Percentiles rank a stretch among this genome's conserved stretches.
Evolutionary conservation across 352 stramenopile species (phyloP).

Genomic region (Thalassiosira livingstoniorum): DNA sequence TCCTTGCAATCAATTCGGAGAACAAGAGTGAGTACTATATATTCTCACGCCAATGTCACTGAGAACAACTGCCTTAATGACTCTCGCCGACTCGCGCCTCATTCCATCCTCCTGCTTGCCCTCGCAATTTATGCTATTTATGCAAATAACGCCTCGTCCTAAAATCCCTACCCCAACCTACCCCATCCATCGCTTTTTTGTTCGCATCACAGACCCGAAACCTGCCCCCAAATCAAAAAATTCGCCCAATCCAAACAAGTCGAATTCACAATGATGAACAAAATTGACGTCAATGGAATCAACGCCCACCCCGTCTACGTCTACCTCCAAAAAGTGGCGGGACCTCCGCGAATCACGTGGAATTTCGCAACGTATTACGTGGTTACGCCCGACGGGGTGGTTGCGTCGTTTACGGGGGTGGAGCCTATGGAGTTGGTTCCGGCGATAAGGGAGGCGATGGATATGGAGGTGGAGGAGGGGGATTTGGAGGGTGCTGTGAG

Average conservation of each 20-base stretch:
- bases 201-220: conserved; percentile 53
- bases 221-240: conserved; percentile 65
- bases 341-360: conserved; percentile 70
- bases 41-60: neutral
- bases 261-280: conserved; percentile 87
- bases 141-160: neutral
- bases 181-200: neutral
- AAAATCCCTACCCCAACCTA: neutral
- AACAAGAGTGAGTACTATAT: conserved; percentile 85
- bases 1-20: conserved; percentile 96
- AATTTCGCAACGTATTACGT: conserved; percentile 86
- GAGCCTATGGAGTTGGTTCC: conserved; percentile 66
- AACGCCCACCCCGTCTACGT: conserved; percentile 90
- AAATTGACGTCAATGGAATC: conserved; percentile 94
- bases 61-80: neutral
- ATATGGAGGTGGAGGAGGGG: conserved; percentile 22
- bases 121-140: neutral
- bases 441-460: conserved; percentile 56
- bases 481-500: conserved; percentile 5
- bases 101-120: conserved; percentile 2
- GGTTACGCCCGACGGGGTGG: conserved; percentile 58
- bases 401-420: conserved; percentile 66
- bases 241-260: conserved; percentile 74
- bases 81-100: neutral
- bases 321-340: conserved; percentile 88